Evolutionary conservation across 2,329 filamentous ascomycete genomes (phyloP), one percentile per base, ranked within the genome.

Genomic region (Seiridium cupressi): DNA sequence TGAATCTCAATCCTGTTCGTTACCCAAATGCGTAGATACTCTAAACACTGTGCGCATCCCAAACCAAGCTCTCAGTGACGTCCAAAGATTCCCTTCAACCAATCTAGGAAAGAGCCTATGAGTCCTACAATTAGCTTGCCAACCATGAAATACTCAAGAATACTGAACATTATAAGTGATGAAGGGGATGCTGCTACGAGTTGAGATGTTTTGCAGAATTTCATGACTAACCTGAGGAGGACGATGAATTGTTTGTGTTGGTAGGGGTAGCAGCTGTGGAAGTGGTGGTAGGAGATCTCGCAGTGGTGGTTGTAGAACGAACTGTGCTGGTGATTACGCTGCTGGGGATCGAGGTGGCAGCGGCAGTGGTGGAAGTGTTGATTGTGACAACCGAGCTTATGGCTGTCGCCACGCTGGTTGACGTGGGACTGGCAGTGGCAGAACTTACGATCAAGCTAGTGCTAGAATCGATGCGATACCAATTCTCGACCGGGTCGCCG

Each of bases 401-500:
- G 38, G 38, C 38, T 42, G 38, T 42, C 13, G 38, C 38, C 38
- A 13, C 2, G 38, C 38, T 13, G 38, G 38, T 42, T 8, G 36
- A 44, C 31, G 51, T 36, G 1, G 51, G 8, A 26, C 5, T 18
- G 18, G 36, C 10, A 6, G 51, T 11, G 26, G 51, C 18, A 42
- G 51, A 55, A 44, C 51, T 55, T 55, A 55, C 51, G 51, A 44
- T 55, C 31, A 55, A 36, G 44, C 55, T 48, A 31, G 51, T 44
- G 36, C 36, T 38, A 11, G n/a, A 44, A 31, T 57, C 55, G n/a
- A 47, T 35, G 26, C 40, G 35, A 65, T 83, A 83, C 81, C 80
- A 83, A 53, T 75, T 71, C 10, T 66, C 71, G 6, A 60, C 59
- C 5, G 77, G 67, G 61, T 82, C 78, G 5, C 73, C 75, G 44